A percentile compares a stretch with the other conserved stretches of the same genome.
Evolutionary conservation across 345 rosid species (phyloP).

Genomic region (Excoecaria agallocha): DNA sequence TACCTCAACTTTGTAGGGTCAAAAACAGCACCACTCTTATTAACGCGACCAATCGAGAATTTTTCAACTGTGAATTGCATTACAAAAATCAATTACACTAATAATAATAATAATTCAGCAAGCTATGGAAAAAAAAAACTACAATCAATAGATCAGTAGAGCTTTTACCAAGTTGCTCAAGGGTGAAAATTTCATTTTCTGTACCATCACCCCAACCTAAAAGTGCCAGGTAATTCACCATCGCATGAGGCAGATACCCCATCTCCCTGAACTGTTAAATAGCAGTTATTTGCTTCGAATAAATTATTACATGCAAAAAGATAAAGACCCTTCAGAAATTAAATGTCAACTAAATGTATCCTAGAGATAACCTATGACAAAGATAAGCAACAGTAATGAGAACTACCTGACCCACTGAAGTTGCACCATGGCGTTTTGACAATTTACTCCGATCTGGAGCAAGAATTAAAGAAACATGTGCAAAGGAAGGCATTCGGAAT

Average conservation of each 20-base stretch:
- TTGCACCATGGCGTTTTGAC: conserved; percentile 94
- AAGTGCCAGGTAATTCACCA: conserved; percentile 92
- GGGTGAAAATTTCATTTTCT: conserved; percentile 87
- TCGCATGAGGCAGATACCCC: conserved; percentile 94
- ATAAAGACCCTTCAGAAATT: conserved; percentile 2
- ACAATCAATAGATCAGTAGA: conserved; percentile 2
- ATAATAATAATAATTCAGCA: background rate
- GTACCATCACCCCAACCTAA: conserved; percentile 99
- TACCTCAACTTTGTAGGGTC: conserved; percentile 86
- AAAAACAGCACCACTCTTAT: conserved; percentile 85
- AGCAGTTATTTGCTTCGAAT: conserved; percentile 5
- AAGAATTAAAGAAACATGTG: conserved; percentile 89
- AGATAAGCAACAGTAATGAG: conserved; percentile 13
- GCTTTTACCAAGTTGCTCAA: conserved; percentile 70
- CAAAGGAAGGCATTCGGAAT: conserved; percentile 81
- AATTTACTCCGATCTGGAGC: conserved; percentile 94
- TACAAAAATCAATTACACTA: conserved; percentile 14
- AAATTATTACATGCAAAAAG: background rate
- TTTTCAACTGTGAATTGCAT: conserved; percentile 63
- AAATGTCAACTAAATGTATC: conserved; percentile 4
- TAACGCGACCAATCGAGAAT: conserved; percentile 77
- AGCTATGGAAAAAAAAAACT: background rate
- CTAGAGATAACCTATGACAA: conserved; percentile 6
- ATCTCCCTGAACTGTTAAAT: conserved; percentile 73
- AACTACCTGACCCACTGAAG: conserved; percentile 91